These are phyloP conservation scores for Magnusiomyces tetraspermus DNA, from an alignment of 1,139 yeast genomes.

Conservation along the genomic window DNA sequence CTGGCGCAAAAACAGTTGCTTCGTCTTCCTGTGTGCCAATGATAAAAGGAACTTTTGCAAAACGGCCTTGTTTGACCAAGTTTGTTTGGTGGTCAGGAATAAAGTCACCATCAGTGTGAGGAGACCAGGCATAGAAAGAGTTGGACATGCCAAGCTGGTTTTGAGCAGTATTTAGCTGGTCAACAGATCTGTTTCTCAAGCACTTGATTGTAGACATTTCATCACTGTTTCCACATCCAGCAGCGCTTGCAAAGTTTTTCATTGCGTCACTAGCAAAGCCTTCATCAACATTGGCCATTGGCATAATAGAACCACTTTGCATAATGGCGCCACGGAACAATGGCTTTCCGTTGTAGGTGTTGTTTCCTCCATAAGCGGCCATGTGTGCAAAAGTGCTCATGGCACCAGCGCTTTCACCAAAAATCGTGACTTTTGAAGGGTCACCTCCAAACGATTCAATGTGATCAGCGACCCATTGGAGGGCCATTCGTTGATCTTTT, in stretches of 20 bases:
- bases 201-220: conserved; percentile 15
- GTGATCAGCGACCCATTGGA: conserved; percentile 28
- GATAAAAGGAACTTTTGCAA: conserved; percentile 19
- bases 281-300: conserved; percentile 11
- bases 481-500: conserved; percentile 27
- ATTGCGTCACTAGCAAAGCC: conserved; percentile 11
- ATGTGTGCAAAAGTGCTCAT: conserved; percentile 22
- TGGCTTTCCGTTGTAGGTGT: conserved; percentile 11
- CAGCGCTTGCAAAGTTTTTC: conserved; percentile 13
- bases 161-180: conserved; percentile 9
- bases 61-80: conserved; percentile 12
- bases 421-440: conserved; percentile 23
- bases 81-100: conserved; percentile 13
- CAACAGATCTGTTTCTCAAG: conserved; percentile 12
- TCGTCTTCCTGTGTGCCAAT: conserved; percentile 22
- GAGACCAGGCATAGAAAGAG: conserved; percentile 9
- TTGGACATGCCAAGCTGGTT: conserved; percentile 14
- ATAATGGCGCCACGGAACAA: conserved; percentile 25
- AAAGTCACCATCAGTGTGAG: conserved; percentile 20
- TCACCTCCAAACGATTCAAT: conserved; percentile 30
- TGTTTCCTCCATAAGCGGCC: conserved; percentile 16
- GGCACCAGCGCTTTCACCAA: conserved; percentile 32
- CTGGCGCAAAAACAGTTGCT: conserved; percentile 18
- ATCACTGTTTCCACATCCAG: conserved; percentile 16
- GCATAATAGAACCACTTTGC: conserved; percentile 20